Base-by-base conservation (phyloP, 495 filamentous ascomycete species). In the Parathielavia hyrcaniae region DNA sequence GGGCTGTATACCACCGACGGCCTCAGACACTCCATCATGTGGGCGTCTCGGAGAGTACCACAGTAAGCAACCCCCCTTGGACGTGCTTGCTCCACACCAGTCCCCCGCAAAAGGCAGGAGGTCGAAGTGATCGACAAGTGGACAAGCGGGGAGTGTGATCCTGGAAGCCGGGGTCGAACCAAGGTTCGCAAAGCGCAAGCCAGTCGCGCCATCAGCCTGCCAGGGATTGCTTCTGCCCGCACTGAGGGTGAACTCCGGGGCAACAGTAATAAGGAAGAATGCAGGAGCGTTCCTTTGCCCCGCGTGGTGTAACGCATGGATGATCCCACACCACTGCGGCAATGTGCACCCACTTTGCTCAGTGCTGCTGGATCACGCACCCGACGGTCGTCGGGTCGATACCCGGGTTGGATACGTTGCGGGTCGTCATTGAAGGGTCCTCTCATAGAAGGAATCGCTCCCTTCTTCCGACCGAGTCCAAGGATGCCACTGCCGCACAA, bases 311-410 rank as follows among this genome's bases (percentile, higher is more conserved):
- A 11, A 17, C 49, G 30, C 45, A 60, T 45, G 19, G 58, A 55
- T n/a, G 58, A 60, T 55, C 58, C 58, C 32, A 43, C 44, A 55
- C 26, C 58, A n/a, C n/a, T n/a, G n/a, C n/a, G n/a, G n/a, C 34
- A 35, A 35, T 5, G 34, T 35, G 34, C 5, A 35, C 34, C 10
- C 34, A 10, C 5, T 35, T 5, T 5, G 34, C 34, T 35, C 34
- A 10, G n/a, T n/a, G n/a, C n/a, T n/a, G n/a, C n/a, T n/a, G n/a
- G n/a, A n/a, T n/a, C n/a, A n/a, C n/a, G n/a, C n/a, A n/a, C n/a
- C n/a, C n/a, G n/a, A n/a, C n/a, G n/a, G n/a, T n/a, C n/a, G n/a
- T n/a, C n/a, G n/a, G n/a, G n/a, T n/a, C n/a, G n/a, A n/a, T n/a
- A n/a, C n/a, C n/a, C n/a, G n/a, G n/a, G n/a, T 30, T 30, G 26